A percentile compares a stretch with the other conserved stretches of the same genome.
Evolutionary conservation across 1,284 basidiomycete genomes (phyloP).

Genomic region (Cutaneotrichosporon dermatis): DNA sequence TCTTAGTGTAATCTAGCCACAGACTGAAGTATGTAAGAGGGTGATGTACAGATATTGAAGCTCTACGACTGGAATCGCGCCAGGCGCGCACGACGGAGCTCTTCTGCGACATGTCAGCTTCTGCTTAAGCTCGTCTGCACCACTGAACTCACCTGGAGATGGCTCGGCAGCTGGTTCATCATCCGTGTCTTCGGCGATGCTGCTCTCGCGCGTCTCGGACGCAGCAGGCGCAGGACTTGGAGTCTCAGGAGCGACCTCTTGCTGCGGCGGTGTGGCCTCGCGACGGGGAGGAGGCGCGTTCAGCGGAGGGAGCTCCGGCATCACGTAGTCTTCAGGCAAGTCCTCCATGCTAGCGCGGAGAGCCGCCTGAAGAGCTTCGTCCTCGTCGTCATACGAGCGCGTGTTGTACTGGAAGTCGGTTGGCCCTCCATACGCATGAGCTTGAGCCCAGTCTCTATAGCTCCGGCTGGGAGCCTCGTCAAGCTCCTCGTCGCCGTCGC

Average conservation of each 20-base stretch:
- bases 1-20: not conserved
- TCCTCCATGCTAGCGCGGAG: conserved; percentile 72
- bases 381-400: conserved; percentile 71
- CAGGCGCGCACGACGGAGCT: conserved; percentile 68
- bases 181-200: conserved; percentile 16
- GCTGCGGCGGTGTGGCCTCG: not conserved
- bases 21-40: no score
- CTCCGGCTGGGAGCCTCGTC: conserved; percentile 10
- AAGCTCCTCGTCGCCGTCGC: conserved; percentile 26
- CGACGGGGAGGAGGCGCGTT: not conserved
- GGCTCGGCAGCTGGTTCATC: conserved; percentile 42
- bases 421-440: conserved; percentile 23
- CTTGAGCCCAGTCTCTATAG: not conserved
- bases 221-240: conserved; percentile 18
- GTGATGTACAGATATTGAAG: not conserved
- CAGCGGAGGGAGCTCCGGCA: conserved; percentile 18
- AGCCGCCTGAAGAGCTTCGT: conserved; percentile 77
- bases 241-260: conserved; percentile 16
- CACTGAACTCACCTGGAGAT: conserved; percentile 32
- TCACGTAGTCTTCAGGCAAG: conserved; percentile 49
- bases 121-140: no score
- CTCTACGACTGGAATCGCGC: conserved; percentile 58
- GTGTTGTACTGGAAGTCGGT: conserved; percentile 39
- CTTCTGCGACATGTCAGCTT: conserved; percentile 58
- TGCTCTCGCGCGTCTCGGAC: not conserved